Base-by-base conservation (phyloP, 1,284 basidiomycete genomes). In the Agroathelia rolfsii region DNA sequence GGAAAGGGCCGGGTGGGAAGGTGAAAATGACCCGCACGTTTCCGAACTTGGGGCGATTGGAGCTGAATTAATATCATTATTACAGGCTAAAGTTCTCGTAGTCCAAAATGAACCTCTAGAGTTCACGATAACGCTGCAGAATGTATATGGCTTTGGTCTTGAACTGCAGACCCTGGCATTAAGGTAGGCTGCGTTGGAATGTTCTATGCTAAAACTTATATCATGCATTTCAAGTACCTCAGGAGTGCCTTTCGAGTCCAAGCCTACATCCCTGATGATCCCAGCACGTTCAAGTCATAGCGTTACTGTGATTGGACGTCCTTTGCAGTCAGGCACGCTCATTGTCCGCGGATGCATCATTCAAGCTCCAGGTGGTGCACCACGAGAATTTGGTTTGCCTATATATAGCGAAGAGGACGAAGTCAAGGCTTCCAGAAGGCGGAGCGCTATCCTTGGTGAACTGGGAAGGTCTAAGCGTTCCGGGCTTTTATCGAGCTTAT, bases 131-230 rank as follows among this genome's bases (percentile, higher is more conserved):
- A 82, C 83, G 7, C 58, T 98, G n/a, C 72, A 78, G 39, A 98
- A 98, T 50, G 86, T 89, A 0, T 94, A 85, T 48, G 72, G 84
- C 1, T 90, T 97, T 52, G 86, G 92, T 39, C 64, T 98, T 7
- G 88, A 95, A 39, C 55, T 97, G 16, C 76, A 86, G 39, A 77
- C 74, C 41, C 51, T 97, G 19, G 72, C 76, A 7, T 62, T 97
- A 6, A 83, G 88, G 90, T 90, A 46, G 44, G 61, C n/a, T n/a
- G 22, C 20, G 13, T 31, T 26, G 19, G 20, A 11, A n/a, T n/a
- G n/a, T n/a, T n/a, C n/a, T n/a, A n/a, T n/a, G n/a, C n/a, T n/a
- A n/a, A n/a, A n/a, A 19, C 28, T 22, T 43, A 17, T 35, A 32
- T 41, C 15, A 28, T 6, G 32, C 13, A 36, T 28, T 36, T 24